Conservation (phyloP, 2,329 filamentous ascomycete species). For the Proliferodiscus dingleyae region DNA sequence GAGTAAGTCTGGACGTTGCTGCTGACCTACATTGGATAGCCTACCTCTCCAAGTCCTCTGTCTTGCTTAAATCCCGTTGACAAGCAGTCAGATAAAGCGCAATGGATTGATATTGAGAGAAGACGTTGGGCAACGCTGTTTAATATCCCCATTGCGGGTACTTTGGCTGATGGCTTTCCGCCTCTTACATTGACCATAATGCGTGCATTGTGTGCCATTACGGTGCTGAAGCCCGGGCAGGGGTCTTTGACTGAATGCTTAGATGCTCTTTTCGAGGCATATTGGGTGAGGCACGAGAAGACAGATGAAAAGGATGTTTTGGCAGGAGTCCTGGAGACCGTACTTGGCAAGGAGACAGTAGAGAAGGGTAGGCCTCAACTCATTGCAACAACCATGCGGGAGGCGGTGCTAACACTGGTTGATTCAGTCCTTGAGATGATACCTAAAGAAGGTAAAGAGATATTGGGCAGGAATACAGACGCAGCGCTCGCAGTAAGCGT, state of each 20-base stretch:
- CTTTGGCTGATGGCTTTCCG: constrained; percentile 47
- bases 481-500: constrained; percentile 36
- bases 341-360: constrained; percentile 41
- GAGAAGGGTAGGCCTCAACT: constrained; percentile 32
- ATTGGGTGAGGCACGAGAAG: constrained; percentile 21
- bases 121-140: constrained; percentile 48
- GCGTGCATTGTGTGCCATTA: constrained; percentile 47
- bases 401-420: not conserved
- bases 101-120: constrained; percentile 51
- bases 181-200: constrained; percentile 45
- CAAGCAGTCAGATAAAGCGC: constrained; percentile 47
- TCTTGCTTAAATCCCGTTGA: too few relatives aligned
- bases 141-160: constrained; percentile 45
- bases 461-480: constrained; percentile 45
- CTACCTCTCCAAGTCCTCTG: too few relatives aligned
- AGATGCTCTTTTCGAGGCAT: constrained; percentile 23
- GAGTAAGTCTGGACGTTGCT: too few relatives aligned
- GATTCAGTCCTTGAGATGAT: constrained; percentile 18
- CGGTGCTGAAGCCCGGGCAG: constrained; percentile 17
- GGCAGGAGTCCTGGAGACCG: constrained; percentile 35
- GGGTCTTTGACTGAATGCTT: constrained; percentile 14
- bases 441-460: constrained; percentile 23
- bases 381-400: not conserved
- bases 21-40: too few relatives aligned
- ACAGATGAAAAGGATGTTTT: constrained; percentile 22